Evolutionary conservation across 805 yeast genomes (phyloP).

Genomic region (Candida maris): DNA sequence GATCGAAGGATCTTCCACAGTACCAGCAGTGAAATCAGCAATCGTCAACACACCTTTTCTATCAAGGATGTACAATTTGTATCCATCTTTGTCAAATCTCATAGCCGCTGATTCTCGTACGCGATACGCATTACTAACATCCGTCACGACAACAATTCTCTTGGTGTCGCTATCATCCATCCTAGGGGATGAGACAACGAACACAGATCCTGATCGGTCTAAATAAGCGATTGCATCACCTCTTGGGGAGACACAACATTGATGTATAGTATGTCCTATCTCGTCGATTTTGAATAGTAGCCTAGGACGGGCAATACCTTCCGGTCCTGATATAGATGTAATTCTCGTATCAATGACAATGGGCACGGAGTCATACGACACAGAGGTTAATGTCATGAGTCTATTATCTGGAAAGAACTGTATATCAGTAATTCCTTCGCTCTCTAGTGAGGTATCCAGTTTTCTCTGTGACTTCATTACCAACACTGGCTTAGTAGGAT

Average conservation of each 20-base stretch:
- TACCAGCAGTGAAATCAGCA: slow-evolving; percentile 85
- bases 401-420: slow-evolving; percentile 67
- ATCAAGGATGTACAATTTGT: slow-evolving; percentile 70
- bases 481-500: slow-evolving; percentile 60
- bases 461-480: slow-evolving; percentile 66
- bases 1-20: slow-evolving; percentile 66
- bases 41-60: slow-evolving; percentile 75
- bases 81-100: slow-evolving; percentile 76
- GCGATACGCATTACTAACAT: slow-evolving; percentile 71
- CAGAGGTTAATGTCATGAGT: slow-evolving; percentile 50
- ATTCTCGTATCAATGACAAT: slow-evolving; percentile 64
- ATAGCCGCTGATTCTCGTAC: slow-evolving; percentile 76
- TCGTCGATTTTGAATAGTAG: slow-evolving; percentile 66
- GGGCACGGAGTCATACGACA: slow-evolving; percentile 63
- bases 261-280: slow-evolving; percentile 76
- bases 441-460: slow-evolving; percentile 62
- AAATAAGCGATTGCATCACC: slow-evolving; percentile 82
- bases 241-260: slow-evolving; percentile 72
- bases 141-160: slow-evolving; percentile 66
- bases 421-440: slow-evolving; percentile 86
- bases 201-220: slow-evolving; percentile 74
- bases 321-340: slow-evolving; percentile 37
- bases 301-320: slow-evolving; percentile 54
- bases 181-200: slow-evolving; percentile 58
- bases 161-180: slow-evolving; percentile 53